Base-by-base conservation (phyloP, 805 yeast genomes). In the Ogataea glucozyma region DNA sequence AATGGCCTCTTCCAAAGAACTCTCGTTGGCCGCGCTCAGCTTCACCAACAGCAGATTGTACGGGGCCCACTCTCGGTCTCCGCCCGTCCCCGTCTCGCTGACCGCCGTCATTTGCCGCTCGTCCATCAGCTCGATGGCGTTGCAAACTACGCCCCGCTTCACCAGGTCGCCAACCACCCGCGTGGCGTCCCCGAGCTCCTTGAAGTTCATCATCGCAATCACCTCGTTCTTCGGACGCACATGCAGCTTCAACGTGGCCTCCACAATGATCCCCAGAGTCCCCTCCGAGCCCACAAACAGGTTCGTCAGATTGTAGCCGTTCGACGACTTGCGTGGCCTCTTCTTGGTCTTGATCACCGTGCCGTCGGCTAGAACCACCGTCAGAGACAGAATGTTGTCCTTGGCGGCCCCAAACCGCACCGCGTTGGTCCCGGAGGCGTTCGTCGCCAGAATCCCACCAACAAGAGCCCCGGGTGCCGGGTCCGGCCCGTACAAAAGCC, bases 371-470 rank as follows among this genome's bases (percentile, higher is more conserved):
- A 85, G 64, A 6, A 86, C 91, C 19, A 85, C 86, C 0, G 87
- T 86, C 47, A 85, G 60, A 40, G 76, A 78, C 17, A 85, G 58
- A 3, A 83, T 78, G 57, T 84, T 81, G 58, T 85, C 88, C 56
- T 82, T 79, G 72, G 86, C 84, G 20, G 90, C 87, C 18, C 95
- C 95, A 54, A 81, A 85, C 38, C 83, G 65, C 31, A 80, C 80
- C 11, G 91, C 89, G 57, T 85, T 83, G 2, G 91, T 81, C 4
- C 95, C 95, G 0, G 90, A 82, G 30, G 90, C 85, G 38, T 83
- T 81, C 11, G 87, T 84, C 9, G 83, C 82, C 24, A 82, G 73
- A 71, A 84, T 82, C 2, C 95, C 95, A 27, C 88, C 86, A 44
- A 86, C 76, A 52, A 79, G 70, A 1, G 91, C 93, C 38, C 88